A percentile compares a stretch with the other conserved stretches of the same genome.
These are phyloP conservation scores for Kodamaea lidongshanica DNA, from an alignment of 805 yeast genomes.

Conservation along the genomic window DNA sequence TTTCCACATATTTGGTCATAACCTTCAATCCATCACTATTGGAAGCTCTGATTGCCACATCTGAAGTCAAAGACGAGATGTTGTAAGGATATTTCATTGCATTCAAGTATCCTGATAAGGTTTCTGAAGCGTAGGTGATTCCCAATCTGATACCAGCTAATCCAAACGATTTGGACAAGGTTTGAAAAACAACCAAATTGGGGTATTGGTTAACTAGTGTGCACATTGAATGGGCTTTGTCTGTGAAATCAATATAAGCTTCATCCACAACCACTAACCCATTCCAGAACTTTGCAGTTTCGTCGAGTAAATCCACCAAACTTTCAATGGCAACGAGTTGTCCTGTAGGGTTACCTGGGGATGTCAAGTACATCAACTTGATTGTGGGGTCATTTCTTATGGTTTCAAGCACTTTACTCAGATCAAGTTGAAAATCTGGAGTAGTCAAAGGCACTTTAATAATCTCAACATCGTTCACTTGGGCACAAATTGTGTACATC, in stretches of 20 bases:
- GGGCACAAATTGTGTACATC: constrained; percentile 90
- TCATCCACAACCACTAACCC: constrained; percentile 87
- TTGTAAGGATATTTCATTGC: constrained; percentile 96
- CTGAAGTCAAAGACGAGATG: constrained; percentile 74
- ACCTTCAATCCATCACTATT: constrained; percentile 42
- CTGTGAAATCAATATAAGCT: constrained; percentile 83
- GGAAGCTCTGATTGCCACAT: constrained; percentile 70
- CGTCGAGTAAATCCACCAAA: constrained; percentile 36
- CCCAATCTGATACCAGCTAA: constrained; percentile 93
- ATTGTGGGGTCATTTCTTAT: constrained; percentile 54
- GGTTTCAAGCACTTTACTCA: constrained; percentile 46
- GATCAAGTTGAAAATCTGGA: constrained; percentile 52
- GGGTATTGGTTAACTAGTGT: constrained; percentile 78
- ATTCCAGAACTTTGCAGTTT: constrained; percentile 50
- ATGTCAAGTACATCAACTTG: constrained; percentile 76
- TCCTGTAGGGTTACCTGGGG: constrained; percentile 97
- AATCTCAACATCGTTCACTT: constrained; percentile 78
- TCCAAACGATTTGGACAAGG: constrained; percentile 92
- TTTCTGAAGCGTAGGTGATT: constrained; percentile 58
- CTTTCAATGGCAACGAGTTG: constrained; percentile 43
- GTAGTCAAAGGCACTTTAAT: constrained; percentile 61
- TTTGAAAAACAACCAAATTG: constrained; percentile 82
- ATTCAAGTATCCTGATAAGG: constrained; percentile 64
- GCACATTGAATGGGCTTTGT: constrained; percentile 54
- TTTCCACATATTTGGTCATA: constrained; percentile 52